phyloP scores from a whole-genome alignment of 2,329 filamentous ascomycete genomes.

The Cucurbitaria berberidis region DNA sequence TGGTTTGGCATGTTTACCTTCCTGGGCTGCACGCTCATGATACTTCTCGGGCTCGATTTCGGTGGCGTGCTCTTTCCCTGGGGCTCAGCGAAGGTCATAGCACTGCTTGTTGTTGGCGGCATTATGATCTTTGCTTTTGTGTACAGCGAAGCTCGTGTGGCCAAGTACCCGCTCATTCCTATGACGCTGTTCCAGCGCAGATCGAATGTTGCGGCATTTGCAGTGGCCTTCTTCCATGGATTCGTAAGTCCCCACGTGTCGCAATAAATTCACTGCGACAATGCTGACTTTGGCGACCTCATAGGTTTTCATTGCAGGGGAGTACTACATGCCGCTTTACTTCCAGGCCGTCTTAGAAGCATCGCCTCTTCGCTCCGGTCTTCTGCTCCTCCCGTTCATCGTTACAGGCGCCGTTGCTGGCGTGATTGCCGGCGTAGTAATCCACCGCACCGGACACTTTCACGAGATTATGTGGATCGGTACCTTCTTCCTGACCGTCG shows the following conservation, averaged over 20 bases:
- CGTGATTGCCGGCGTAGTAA: conserved; percentile 55
- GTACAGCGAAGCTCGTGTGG: conserved; percentile 67
- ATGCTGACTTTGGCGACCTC: neutral
- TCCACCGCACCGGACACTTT: conserved; percentile 54
- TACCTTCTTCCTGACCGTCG: conserved; percentile 39
- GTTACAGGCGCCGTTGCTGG: conserved; percentile 53
- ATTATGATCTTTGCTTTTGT: conserved; percentile 61
- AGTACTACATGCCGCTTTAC: conserved; percentile 76
- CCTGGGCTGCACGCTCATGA: conserved; percentile 58
- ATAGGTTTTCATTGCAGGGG: conserved; percentile 57
- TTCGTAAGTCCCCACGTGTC: conserved; percentile 46
- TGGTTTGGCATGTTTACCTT: conserved; percentile 62
- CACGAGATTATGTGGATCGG: conserved; percentile 47
- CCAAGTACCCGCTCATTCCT: conserved; percentile 72
- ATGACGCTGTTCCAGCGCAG: conserved; percentile 63
- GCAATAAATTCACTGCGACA: neutral
- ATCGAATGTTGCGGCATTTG: conserved; percentile 65
- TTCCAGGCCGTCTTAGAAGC: conserved; percentile 71
- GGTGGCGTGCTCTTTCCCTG: conserved; percentile 61
- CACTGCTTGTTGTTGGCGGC: conserved; percentile 59
- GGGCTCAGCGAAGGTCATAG: conserved; percentile 62
- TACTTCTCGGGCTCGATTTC: conserved; percentile 62
- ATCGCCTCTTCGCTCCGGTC: conserved; percentile 64
- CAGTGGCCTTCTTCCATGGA: conserved; percentile 56
- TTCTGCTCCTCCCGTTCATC: conserved; percentile 68